A percentile compares a stretch with the other conserved stretches of the same genome.
Evolutionary conservation across 768 basidiomycete species (phyloP).

Genomic region (Mycena epipterygia): DNA sequence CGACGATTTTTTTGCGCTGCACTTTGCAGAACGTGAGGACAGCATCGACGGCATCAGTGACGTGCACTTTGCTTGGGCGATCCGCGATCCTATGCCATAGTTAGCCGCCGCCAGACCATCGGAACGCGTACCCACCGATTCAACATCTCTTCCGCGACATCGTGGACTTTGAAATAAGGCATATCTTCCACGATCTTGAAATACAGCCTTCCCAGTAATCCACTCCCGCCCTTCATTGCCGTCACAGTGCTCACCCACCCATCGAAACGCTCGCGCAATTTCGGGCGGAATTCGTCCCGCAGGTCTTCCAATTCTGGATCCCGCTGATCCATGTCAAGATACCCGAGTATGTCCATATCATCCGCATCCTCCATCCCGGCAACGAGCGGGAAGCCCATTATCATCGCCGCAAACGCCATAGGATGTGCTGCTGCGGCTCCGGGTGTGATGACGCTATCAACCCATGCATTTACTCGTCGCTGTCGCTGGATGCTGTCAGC

Average conservation of each 20-base stretch:
- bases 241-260: conserved; percentile 64
- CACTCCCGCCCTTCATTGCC: conserved; percentile 54
- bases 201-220: conserved; percentile 57
- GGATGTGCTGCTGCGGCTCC: conserved; percentile 56
- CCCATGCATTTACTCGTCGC: conserved; percentile 66
- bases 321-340: conserved; percentile 63
- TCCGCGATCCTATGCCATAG: conserved; percentile 60
- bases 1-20: conserved; percentile 58
- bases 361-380: conserved; percentile 51
- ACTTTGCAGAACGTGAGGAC: conserved; percentile 63
- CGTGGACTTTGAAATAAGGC: conserved; percentile 67
- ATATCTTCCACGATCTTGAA: conserved; percentile 61
- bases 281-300: conserved; percentile 71
- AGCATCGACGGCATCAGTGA: conserved; percentile 65
- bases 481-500: conserved; percentile 54
- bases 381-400: conserved; percentile 66
- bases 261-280: conserved; percentile 67
- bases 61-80: conserved; percentile 64
- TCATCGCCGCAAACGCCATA: conserved; percentile 75
- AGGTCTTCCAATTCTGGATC: conserved; percentile 74
- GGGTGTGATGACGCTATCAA: conserved; percentile 60
- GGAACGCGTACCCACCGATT: conserved; percentile 53
- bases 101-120: background rate
- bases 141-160: conserved; percentile 71
- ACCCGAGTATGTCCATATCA: conserved; percentile 63